A percentile compares a stretch with the other conserved stretches of the same genome.
Evolutionary conservation across 2,329 filamentous ascomycete species (phyloP).

Genomic region (Macroventuria anomochaeta): DNA sequence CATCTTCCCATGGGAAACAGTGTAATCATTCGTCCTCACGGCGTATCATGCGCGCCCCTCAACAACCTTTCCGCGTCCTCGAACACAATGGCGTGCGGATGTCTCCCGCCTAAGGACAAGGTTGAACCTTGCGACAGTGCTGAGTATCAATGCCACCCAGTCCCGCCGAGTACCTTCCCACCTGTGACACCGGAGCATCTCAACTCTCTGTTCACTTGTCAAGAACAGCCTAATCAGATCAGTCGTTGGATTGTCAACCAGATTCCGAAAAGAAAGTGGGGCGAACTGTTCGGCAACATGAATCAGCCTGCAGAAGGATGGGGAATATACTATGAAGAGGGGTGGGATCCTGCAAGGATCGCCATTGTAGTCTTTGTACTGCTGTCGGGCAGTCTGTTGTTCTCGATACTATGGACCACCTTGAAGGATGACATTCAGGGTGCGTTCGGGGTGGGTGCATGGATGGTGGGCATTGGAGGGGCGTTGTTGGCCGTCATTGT

Average conservation of each 20-base stretch:
- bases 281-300: slow-evolving; percentile 21
- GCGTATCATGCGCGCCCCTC: background rate
- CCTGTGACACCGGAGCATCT: slow-evolving; percentile 21
- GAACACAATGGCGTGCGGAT: slow-evolving; percentile 26
- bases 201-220: slow-evolving; percentile 26
- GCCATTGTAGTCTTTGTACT: slow-evolving; percentile 23
- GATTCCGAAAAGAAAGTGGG: slow-evolving; percentile 30
- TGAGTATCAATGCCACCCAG: slow-evolving; percentile 32
- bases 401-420: slow-evolving; percentile 29
- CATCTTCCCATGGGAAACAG: slow-evolving; percentile 25
- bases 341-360: slow-evolving; percentile 24
- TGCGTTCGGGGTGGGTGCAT: slow-evolving; percentile 30
- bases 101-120: slow-evolving; percentile 9
- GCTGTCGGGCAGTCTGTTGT: slow-evolving; percentile 23
- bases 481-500: no score
- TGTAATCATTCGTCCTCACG: slow-evolving; percentile 26
- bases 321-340: slow-evolving; percentile 34
- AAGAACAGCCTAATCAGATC: slow-evolving; percentile 17
- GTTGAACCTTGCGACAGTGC: slow-evolving; percentile 19
- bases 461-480: slow-evolving; percentile 4
- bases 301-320: slow-evolving; percentile 33
- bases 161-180: slow-evolving; percentile 23
- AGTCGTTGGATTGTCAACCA: slow-evolving; percentile 22
- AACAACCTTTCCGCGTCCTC: no score
- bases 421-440: slow-evolving; percentile 33